Evolutionary conservation across 306 rosid species (phyloP).

Genomic region (Aeschynomene evenia): DNA sequence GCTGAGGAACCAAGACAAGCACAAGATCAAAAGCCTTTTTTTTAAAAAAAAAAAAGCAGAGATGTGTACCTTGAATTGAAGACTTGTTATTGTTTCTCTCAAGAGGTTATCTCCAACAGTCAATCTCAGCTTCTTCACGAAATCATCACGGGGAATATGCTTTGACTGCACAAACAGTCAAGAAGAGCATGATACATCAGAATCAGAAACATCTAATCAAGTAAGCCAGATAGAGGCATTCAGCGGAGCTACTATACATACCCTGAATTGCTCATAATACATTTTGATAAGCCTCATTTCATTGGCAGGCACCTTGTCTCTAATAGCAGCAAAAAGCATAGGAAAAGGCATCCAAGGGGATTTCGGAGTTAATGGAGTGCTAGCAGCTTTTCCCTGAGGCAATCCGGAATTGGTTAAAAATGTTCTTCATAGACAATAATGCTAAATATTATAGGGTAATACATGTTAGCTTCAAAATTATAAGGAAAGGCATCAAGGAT

Average conservation of each 20-base stretch:
- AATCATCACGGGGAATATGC: conserved; percentile 64
- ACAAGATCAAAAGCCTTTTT: not conserved
- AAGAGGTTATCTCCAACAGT: conserved; percentile 73
- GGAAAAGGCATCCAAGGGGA: conserved; percentile 91
- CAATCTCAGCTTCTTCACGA: conserved; percentile 65
- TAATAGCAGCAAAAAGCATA: conserved; percentile 67
- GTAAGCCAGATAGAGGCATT: not conserved
- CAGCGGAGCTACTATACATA: conserved; percentile 37
- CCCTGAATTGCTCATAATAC: conserved; percentile 58
- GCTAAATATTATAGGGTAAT: not conserved
- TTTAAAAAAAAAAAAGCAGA: not conserved
- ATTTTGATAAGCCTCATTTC: conserved; percentile 43
- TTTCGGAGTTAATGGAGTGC: conserved; percentile 44
- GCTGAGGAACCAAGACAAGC: conserved; percentile 3
- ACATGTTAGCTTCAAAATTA: too few relatives aligned
- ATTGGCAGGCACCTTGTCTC: conserved; percentile 44
- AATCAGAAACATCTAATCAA: conserved; percentile 14
- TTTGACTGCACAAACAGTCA: conserved; percentile 60
- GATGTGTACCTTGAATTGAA: conserved; percentile 53
- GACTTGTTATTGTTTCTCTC: conserved; percentile 58
- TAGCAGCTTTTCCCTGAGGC: conserved; percentile 51
- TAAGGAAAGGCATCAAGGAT: too few relatives aligned
- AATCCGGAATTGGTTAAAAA: conserved; percentile 27
- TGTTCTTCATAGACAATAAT: conserved; percentile 15
- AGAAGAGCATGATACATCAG: not conserved